phyloP scores from a whole-genome alignment of 768 basidiomycete species.

The Podaxis mareebaensis region DNA sequence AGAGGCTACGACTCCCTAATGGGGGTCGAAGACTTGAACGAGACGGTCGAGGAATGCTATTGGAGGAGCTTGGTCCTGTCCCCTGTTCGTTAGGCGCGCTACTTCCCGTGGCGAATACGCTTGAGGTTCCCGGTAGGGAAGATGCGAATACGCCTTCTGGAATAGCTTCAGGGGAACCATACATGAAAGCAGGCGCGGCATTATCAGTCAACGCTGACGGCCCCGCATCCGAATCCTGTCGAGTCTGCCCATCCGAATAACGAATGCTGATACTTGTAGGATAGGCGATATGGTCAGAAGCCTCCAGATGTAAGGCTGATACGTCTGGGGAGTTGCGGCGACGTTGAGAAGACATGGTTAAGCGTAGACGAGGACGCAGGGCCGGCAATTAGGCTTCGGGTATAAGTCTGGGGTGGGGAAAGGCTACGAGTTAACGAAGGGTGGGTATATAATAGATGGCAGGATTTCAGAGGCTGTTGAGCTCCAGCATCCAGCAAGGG shows the following conservation, averaged over 20 bases:
- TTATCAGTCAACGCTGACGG: background rate
- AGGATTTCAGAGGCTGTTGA: background rate
- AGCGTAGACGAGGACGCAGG: background rate
- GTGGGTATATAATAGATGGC: too few species aligned
- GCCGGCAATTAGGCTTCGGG: background rate
- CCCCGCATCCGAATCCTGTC: background rate
- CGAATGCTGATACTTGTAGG: background rate
- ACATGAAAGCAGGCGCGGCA: background rate
- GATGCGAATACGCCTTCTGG: background rate
- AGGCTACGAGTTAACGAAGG: too few species aligned
- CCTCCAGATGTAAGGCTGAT: background rate
- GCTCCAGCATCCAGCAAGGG: background rate
- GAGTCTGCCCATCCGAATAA: background rate
- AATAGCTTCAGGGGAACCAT: constrained; percentile 6
- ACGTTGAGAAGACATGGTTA: constrained; percentile 8
- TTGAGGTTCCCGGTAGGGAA: background rate
- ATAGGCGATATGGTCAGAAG: background rate
- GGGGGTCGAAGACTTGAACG: background rate
- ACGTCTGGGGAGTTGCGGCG: background rate
- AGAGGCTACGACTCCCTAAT: constrained; percentile 4
- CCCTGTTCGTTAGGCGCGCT: background rate
- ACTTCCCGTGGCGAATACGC: background rate
- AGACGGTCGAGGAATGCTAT: background rate
- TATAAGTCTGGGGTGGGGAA: too few species aligned
- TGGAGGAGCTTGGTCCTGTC: background rate